Base-by-base conservation (phyloP, 2,329 filamentous ascomycete genomes). In the Seiridium unicorne region DNA sequence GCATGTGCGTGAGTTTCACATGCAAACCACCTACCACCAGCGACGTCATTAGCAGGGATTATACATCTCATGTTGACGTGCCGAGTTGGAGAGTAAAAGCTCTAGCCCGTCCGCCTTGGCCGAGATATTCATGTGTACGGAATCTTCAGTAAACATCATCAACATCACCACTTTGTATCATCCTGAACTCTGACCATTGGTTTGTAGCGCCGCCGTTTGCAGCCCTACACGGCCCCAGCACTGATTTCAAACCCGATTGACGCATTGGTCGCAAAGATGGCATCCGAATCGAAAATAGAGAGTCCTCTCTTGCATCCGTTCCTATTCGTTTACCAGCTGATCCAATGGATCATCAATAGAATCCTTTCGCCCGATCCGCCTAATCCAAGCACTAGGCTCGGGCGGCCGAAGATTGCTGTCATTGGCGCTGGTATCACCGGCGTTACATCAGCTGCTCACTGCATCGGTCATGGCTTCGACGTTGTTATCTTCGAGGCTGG, bases 401-500 rank as follows among this genome's bases (percentile, higher is more conserved):
- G 77, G 10, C 79, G 88, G 35, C 89, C 91, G 11, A 87, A 83
- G 61, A 80, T 92, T 59, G 89, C 89, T 2, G 79, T 91, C 38
- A 87, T 92, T 64, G 89, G 89, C 2, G 86, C 88, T 35, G 89
- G 89, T 1, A 80, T 96, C 58, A 95, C 84, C 0, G 84, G 92
- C 3, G 87, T 95, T 2, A 91, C 91, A 1, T 86, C 91, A 6
- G 92, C 92, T 0, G 87, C 90, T 1, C 92, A 96, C 72, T 93
- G 90, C 69, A 86, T 93, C 42, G 92, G 92, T 1, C 90, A 95
- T 84, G 91, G 91, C 49, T 94, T 94, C 65, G 90, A 95, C 63
- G 89, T 92, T 5, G 82, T 84, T 26, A 84, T 96, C 44, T 96
- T 96, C 65, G 92, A 96, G 71, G 84, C 86, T 6, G 89, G 89